Evolutionary conservation across 306 rosid species (phyloP), one percentile per base, ranked within the genome.

Genomic region (Myrica gale): DNA sequence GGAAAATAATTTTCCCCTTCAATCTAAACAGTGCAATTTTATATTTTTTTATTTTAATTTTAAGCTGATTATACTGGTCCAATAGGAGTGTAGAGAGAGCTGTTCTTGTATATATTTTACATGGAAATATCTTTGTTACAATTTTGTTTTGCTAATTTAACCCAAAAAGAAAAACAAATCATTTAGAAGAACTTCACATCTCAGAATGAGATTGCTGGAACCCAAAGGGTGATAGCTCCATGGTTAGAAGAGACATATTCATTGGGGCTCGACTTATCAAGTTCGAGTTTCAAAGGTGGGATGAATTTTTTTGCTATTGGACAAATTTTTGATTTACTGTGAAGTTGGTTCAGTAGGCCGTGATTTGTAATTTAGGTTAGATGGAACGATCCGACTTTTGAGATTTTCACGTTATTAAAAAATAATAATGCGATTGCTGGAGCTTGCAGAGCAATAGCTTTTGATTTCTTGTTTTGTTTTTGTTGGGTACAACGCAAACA

Each of bases 91-190:
- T 85, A 73, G 87, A 85, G 82, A 83, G 89, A 82, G 86, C 76
- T 87, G 81, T 82, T 81, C 76, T 73, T 92, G 90, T 86, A 86
- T 74, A 83, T 87, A 82, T 68, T 78, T 84, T 56, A 69, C 83
- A 70, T 84, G 90, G 80, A 87, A 87, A 85, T 86, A 82, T 83
- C 37, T 78, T 83, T 81, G 80, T 83, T 83, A 87, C 87, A 85
- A 85, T 92, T 88, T 92, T 88, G 90, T 74, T 80, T 82, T 63
- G 66, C 72, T 56, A 71, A 79, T 78, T 48, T 44, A 54, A 74
- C 8, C 68, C 47, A 73, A 81, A 76, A 61, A 16, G 19, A 15
- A 74, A 41, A 75, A 50, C 19, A 41, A 39, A 53, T 9, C 13
- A 21, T 21, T 21, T 8, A 21, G 21, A 57, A n/a, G 12, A 4